phyloP scores from a whole-genome alignment of 176 grass and related monocot genomes.

The Coix lacrymajobi region DNA sequence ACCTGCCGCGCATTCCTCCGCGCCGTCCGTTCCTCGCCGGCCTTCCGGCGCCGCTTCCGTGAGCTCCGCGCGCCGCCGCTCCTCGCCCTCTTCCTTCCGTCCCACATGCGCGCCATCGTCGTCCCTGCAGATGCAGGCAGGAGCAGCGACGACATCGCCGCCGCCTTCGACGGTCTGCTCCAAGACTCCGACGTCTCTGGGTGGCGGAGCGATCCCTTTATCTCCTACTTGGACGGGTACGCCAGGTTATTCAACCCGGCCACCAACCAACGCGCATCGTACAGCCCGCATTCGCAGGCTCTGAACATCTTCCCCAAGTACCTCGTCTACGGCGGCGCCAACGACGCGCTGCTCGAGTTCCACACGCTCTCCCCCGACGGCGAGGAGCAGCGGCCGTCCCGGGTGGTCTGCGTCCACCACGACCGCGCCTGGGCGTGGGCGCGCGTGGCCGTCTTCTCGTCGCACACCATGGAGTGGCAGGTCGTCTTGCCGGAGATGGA shows the following conservation, averaged over 20 bases:
- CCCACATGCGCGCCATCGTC: not conserved
- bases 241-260: fast-evolving
- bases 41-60: not conserved
- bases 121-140: not conserved
- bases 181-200: not conserved
- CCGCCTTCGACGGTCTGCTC: not conserved
- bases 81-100: not conserved
- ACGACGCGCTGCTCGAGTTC: not conserved
- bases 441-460: not conserved
- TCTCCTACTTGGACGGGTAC: not conserved
- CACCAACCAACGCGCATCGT: not conserved
- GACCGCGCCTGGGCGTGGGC: not conserved
- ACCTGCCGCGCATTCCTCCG: not conserved
- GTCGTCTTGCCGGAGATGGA: not conserved
- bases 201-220: not conserved
- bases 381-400: not conserved
- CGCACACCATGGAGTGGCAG: not conserved
- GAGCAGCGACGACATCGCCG: not conserved
- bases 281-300: not conserved
- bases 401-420: not conserved
- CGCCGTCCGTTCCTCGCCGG: not conserved
- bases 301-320: not conserved
- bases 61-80: not conserved
- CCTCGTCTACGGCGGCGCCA: fast-evolving
- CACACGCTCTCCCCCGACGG: not conserved